Percentiles rank a stretch among this genome's conserved stretches.
phyloP scores from a whole-genome alignment of 306 rosid species.

The Fragaria iinumae region DNA sequence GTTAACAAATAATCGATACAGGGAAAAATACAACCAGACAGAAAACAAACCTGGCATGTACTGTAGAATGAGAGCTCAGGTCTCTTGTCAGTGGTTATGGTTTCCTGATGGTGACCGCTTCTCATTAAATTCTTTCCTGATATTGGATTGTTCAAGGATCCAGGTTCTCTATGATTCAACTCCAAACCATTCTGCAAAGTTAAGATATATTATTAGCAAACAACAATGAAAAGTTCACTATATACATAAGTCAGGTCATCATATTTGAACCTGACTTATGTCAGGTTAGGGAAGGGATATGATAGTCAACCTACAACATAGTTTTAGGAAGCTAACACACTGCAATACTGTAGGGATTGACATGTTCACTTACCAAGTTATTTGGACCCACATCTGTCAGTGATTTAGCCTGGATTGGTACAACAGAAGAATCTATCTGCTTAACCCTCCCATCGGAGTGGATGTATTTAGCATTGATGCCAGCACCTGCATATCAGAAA shows the following conservation, averaged over 20 bases:
- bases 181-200: constrained; percentile 32
- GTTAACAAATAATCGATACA: constrained; percentile 12
- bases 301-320: background rate
- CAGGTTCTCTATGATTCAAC: constrained; percentile 38
- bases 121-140: constrained; percentile 27
- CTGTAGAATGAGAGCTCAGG: constrained; percentile 25
- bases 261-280: background rate
- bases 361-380: constrained; percentile 51
- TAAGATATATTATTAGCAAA: constrained; percentile 18
- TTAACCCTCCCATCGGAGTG: constrained; percentile 44
- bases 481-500: constrained; percentile 49
- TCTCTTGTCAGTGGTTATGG: constrained; percentile 28
- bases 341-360: constrained; percentile 13
- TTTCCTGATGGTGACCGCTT: constrained; percentile 28
- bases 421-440: constrained; percentile 38
- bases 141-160: constrained; percentile 30
- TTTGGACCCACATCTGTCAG: constrained; percentile 40
- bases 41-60: constrained; percentile 34
- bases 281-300: no score
- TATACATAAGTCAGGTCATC: background rate
- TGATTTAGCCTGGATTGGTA: constrained; percentile 36
- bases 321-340: constrained; percentile 19
- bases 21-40: background rate
- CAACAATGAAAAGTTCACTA: background rate
- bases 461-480: constrained; percentile 33